Base-by-base conservation (phyloP, 257 asterid genomes). In the Buddleja alternifolia region DNA sequence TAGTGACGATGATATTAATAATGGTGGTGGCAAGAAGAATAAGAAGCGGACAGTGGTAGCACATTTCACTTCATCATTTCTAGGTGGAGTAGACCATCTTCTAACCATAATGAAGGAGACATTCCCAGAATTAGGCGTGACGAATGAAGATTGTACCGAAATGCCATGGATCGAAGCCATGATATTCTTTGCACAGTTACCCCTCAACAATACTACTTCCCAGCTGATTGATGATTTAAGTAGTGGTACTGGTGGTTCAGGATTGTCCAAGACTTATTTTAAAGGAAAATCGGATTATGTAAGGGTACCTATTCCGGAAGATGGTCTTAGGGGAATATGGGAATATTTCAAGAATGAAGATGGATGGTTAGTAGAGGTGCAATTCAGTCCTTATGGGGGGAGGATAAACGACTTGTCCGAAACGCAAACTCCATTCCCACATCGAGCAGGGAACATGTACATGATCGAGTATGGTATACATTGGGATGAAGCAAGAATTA, bases 281-380 rank as follows among this genome's bases (percentile, higher is more conserved):
- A 81, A 83, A 53, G 80, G 77, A 9, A 83, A 81, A 61, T 83
- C 89, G 0, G 85, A 81, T 34, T 84, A 52, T 14, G 83, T 84
- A n/a, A 45, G n/a, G 7, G 7, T 60, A 0, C 83, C 80, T 7
- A 81, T 81, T 19, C 67, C 90, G 0, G 14, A 14, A n/a, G 6
- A 37, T 1, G 87, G 82, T 0, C 60, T 81, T 0, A 55, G 65
- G 62, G 77, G 74, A 8, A 66, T 81, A 41, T 84, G 87, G 87
- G 32, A 37, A 11, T 68, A 73, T 9, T 66, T 84, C 0, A 24
- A 17, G 0, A 75, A 71, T 37, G 75, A 69, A 15, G 77, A 25
- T 7, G 67, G 10, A 46, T 41, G 29, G 17, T 41, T 1, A 3
- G 23, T 42, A 0, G 39, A 40, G 0, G 11, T 77, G 37, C 76